phyloP scores from a whole-genome alignment of 2,329 filamentous ascomycete species.

The Didymella segeticola region DNA sequence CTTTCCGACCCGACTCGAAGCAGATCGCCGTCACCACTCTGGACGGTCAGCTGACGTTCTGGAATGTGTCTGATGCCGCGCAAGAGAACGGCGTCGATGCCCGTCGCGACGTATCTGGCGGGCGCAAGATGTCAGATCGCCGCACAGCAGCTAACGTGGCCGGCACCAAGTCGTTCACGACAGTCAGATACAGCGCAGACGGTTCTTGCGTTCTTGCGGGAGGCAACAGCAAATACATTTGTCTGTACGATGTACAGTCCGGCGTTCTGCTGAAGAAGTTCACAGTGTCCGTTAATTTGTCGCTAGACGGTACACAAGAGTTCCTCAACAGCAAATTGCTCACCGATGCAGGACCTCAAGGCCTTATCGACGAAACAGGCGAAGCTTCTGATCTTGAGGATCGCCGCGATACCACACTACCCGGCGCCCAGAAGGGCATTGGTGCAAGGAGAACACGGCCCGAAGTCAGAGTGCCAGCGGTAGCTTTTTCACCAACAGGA shows the following conservation, averaged over 20 bases:
- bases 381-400: slow-evolving; percentile 90
- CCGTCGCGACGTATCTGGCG: slow-evolving; percentile 89
- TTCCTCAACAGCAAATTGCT: slow-evolving; percentile 92
- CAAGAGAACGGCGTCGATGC: slow-evolving; percentile 89
- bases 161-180: slow-evolving; percentile 88
- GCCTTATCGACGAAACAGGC: slow-evolving; percentile 84
- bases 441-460: slow-evolving; percentile 79
- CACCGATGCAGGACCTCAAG: slow-evolving; percentile 86
- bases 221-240: slow-evolving; percentile 98
- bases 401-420: slow-evolving; percentile 77
- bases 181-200: slow-evolving; percentile 89
- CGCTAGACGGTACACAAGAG: slow-evolving; percentile 92
- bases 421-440: slow-evolving; percentile 87
- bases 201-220: slow-evolving; percentile 88
- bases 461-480: slow-evolving; percentile 82
- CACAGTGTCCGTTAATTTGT: slow-evolving; percentile 95
- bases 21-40: slow-evolving; percentile 92
- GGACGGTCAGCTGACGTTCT: slow-evolving; percentile 94
- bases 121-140: slow-evolving; percentile 85
- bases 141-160: slow-evolving; percentile 89
- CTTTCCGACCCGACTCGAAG: slow-evolving; percentile 86
- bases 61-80: slow-evolving; percentile 86
- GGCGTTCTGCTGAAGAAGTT: slow-evolving; percentile 93
- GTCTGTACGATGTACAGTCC: slow-evolving; percentile 91
- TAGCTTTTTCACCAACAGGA: slow-evolving; percentile 88